phyloP scores from a whole-genome alignment of 441 rosid genomes.

The Populus hybrid region DNA sequence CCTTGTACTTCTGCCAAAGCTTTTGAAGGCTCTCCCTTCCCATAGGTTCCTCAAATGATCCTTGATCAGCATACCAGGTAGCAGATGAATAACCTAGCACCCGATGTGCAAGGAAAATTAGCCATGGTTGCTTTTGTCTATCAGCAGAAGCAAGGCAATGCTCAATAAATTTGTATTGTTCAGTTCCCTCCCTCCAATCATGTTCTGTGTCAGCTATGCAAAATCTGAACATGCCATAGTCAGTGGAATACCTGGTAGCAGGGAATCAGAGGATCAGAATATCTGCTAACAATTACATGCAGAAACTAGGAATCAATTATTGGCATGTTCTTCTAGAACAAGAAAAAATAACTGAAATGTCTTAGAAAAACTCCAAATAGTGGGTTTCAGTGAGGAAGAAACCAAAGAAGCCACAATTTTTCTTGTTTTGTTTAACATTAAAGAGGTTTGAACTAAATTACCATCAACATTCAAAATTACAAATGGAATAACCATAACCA shows the following conservation, averaged over 20 bases:
- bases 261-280: background rate
- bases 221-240: constrained; percentile 87
- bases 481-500: background rate
- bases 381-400: background rate
- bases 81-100: constrained; percentile 81
- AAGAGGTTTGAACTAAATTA: background rate
- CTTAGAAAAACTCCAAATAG: background rate
- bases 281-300: background rate
- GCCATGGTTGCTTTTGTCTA: constrained; percentile 82
- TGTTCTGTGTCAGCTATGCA: constrained; percentile 85
- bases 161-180: constrained; percentile 74
- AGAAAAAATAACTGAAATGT: background rate
- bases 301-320: background rate
- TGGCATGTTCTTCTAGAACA: background rate
- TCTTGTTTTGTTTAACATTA: background rate
- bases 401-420: background rate
- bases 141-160: constrained; percentile 71
- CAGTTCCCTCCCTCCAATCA: constrained; percentile 89
- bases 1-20: constrained; percentile 86
- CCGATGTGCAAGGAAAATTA: constrained; percentile 81
- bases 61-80: constrained; percentile 49
- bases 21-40: constrained; percentile 78
- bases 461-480: background rate
- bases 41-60: constrained; percentile 83
- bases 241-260: constrained; percentile 59